Conservation (phyloP, 139 green algal species). For the Closterium sp. region DNA sequence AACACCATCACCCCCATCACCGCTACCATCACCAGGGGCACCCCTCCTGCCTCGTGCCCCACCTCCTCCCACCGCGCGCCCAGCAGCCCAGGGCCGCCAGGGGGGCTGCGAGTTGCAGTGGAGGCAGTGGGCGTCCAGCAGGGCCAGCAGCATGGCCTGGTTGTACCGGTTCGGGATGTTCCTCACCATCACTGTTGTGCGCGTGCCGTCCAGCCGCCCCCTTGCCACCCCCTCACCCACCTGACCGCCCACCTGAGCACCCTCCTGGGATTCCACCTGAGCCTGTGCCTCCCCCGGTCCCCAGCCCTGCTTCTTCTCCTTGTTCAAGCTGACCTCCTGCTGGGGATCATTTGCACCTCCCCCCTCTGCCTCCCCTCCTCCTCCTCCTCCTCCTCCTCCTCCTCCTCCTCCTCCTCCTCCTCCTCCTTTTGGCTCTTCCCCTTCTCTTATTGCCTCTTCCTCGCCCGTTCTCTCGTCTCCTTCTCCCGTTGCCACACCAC, state of each 20-base stretch:
- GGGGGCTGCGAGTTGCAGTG: conserved; percentile 1
- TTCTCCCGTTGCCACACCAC: neutral
- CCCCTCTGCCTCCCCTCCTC: too few species aligned
- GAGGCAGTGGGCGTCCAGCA: conserved; percentile 76
- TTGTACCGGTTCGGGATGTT: conserved; percentile 97
- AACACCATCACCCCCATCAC: neutral
- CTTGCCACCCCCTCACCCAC: neutral
- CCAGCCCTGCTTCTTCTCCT: too few species aligned
- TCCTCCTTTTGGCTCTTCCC: neutral
- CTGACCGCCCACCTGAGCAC: neutral
- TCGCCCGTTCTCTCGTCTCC: too few species aligned
- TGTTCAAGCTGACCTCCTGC: too few species aligned
- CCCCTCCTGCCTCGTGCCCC: neutral
- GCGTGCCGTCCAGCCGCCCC: conserved; percentile 44
- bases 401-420: too few species aligned
- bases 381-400: neutral
- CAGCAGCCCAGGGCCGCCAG: neutral
- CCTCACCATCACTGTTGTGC: conserved; percentile 97
- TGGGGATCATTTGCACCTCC: too few species aligned
- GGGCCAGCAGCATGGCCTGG: conserved; percentile 93
- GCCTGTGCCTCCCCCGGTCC: too few species aligned
- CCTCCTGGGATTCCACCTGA: neutral
- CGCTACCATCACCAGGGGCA: neutral
- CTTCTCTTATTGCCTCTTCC: too few species aligned
- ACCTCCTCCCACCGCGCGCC: neutral